These are phyloP conservation scores for Ogataea haglerorum DNA, from an alignment of 805 yeast species.

Conservation along the genomic window DNA sequence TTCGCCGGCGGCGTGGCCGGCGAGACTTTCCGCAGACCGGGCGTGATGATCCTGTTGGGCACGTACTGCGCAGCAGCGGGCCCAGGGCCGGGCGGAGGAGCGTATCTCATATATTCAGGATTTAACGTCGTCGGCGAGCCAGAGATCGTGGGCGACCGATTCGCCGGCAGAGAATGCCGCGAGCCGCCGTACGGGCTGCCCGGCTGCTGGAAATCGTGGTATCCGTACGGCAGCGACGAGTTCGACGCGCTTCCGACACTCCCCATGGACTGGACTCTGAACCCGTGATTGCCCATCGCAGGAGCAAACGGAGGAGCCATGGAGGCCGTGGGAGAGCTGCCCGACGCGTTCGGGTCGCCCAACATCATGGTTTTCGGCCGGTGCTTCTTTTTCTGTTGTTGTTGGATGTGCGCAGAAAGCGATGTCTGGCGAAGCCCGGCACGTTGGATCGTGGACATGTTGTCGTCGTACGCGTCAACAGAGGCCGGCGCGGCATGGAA, in stretches of 20 bases:
- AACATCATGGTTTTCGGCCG: conserved; percentile 24
- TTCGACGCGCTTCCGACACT: conserved; percentile 9
- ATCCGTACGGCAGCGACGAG: conserved; percentile 1
- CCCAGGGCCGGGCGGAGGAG: not conserved
- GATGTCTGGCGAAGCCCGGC: conserved; percentile 33
- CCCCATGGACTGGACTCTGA: conserved; percentile 2
- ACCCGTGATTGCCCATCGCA: conserved; percentile 2
- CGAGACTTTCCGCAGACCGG: conserved; percentile 20
- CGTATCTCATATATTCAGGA: conserved; percentile 2
- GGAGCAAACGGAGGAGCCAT: not conserved
- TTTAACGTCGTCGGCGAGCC: conserved; percentile 1
- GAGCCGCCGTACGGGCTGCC: conserved; percentile 1
- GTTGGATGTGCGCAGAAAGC: conserved; percentile 25
- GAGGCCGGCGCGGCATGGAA: conserved; percentile 1
- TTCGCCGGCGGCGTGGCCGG: conserved; percentile 5
- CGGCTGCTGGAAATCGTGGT: conserved; percentile 2
- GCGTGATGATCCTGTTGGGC: conserved; percentile 20
- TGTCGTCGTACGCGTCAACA: conserved; percentile 29
- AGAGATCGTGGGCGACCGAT: not conserved
- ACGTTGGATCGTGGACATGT: conserved; percentile 24
- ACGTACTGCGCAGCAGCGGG: conserved; percentile 7
- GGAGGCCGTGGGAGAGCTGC: conserved; percentile 1
- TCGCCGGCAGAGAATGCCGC: not conserved
- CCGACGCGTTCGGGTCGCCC: conserved; percentile 3
- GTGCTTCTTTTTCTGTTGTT: conserved; percentile 28